A percentile compares a stretch with the other conserved stretches of the same genome.
phyloP scores from a whole-genome alignment of 768 basidiomycete species.

The Tricholoma matsutake region DNA sequence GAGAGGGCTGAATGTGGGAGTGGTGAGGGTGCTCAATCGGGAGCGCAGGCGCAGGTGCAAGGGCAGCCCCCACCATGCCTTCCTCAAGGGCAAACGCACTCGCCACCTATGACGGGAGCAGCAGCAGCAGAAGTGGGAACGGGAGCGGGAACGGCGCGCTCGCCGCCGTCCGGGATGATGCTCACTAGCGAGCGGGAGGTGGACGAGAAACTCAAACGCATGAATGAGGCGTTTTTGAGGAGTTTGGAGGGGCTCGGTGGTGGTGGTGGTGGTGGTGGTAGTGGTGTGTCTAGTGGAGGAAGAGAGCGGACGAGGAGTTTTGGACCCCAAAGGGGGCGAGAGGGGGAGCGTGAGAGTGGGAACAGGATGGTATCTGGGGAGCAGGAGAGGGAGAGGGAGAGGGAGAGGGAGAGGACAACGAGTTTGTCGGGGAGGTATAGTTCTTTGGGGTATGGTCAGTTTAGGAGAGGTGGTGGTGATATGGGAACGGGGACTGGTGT shows the following conservation, averaged over 20 bases:
- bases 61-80: too few relatives aligned
- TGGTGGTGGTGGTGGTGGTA: slow-evolving; percentile 11
- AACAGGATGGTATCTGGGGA: background rate
- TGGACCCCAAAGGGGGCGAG: slow-evolving; percentile 5
- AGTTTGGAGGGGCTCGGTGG: slow-evolving; percentile 59
- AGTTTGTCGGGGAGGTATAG: background rate
- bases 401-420: slow-evolving; percentile 4
- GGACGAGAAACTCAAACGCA: slow-evolving; percentile 57
- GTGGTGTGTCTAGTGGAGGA: slow-evolving; percentile 10
- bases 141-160: slow-evolving; percentile 9
- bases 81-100: background rate
- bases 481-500: background rate
- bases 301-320: background rate
- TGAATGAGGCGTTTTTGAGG: slow-evolving; percentile 67
- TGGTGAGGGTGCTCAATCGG: background rate
- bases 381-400: slow-evolving; percentile 6
- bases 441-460: background rate
- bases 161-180: slow-evolving; percentile 14
- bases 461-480: background rate
- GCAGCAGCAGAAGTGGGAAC: slow-evolving; percentile 22
- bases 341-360: slow-evolving; percentile 9
- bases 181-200: slow-evolving; percentile 66
- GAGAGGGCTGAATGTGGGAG: background rate
- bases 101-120: too few relatives aligned
- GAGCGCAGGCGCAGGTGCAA: background rate